A percentile compares a stretch with the other conserved stretches of the same genome.
phyloP scores from a whole-genome alignment of 805 yeast genomes.

The Saccharomyces mikatae region DNA sequence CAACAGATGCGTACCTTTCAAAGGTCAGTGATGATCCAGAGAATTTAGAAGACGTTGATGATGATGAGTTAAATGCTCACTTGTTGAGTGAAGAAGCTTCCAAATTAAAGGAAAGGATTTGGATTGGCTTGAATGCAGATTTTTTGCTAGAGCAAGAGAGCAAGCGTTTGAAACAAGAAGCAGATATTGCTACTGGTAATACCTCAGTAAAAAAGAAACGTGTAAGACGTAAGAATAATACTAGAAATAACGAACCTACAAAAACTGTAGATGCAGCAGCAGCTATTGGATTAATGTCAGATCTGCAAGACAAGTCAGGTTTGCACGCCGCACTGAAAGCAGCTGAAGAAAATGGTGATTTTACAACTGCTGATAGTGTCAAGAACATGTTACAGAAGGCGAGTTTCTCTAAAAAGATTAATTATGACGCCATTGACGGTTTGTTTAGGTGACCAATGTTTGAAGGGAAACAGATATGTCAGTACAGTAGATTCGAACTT shows the following conservation, averaged over 20 bases:
- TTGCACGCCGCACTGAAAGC: slow-evolving; percentile 37
- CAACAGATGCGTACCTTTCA: slow-evolving; percentile 44
- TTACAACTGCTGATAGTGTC: slow-evolving; percentile 72
- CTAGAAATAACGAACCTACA: slow-evolving; percentile 14
- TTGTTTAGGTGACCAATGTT: slow-evolving; percentile 19
- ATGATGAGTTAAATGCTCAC: slow-evolving; percentile 61
- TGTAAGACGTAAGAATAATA: slow-evolving; percentile 24
- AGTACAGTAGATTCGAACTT: not conserved
- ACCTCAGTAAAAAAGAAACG: slow-evolving; percentile 42
- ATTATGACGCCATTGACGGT: slow-evolving; percentile 71
- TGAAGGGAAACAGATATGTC: not conserved
- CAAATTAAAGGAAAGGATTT: slow-evolving; percentile 66
- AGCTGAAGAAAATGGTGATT: slow-evolving; percentile 28
- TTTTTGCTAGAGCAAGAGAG: slow-evolving; percentile 78
- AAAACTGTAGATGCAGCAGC: slow-evolving; percentile 14
- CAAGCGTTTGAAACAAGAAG: slow-evolving; percentile 73
- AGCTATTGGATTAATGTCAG: slow-evolving; percentile 16
- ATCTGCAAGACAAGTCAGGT: slow-evolving; percentile 24
- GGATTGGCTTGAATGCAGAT: slow-evolving; percentile 87
- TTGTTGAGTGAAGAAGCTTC: slow-evolving; percentile 64
- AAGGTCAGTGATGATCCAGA: slow-evolving; percentile 54
- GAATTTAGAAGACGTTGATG: slow-evolving; percentile 69
- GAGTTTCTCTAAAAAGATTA: slow-evolving; percentile 79
- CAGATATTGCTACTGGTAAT: slow-evolving; percentile 81
- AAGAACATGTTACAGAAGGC: slow-evolving; percentile 68